Evolutionary conservation across 2,329 filamentous ascomycete species (phyloP), one percentile per base, ranked within the genome.

Genomic region (Colletotrichum abscissum): DNA sequence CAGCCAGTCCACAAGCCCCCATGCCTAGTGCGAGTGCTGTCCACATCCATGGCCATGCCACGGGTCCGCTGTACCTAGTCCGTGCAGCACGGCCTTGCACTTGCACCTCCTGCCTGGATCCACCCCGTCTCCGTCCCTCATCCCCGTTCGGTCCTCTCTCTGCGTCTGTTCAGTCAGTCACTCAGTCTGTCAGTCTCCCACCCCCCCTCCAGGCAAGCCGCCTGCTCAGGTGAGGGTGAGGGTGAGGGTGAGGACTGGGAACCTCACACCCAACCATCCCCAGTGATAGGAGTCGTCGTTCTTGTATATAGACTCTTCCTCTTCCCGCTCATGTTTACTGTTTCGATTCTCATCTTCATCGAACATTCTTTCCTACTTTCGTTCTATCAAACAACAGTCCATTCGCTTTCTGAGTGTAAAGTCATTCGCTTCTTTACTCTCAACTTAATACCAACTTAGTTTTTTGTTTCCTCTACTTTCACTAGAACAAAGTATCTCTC

Each of bases 401-500:
- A 74, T 78, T 79, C 78, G 76, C 81, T 81, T 80, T 77, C 74
- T 72, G 76, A 79, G 81, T 82, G 82, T 85, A 88, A 87, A 87
- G 85, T 86, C 88, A 89, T 86, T 90, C 88, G 86, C 85, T 90
- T 84, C 82, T 86, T 89, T 88, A 67, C 76, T 59, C 75, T 76
- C 78, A 67, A 33, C 70, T 67, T 75, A 73, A 73, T 74, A 74
- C 35, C 62, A 65, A 66, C 69, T 64, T 69, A 69, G 63, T 71
- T 72, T 72, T 63, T 71, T 63, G 26, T 64, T 74, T 64, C 55
- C 54, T 72, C 54, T 72, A 72, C 56, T 12, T 42, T 67, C 33
- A 26, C 58, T 59, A 49, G 63, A 58, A 67, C 70, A 70, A 62
- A 72, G 57, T 63, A 26, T 30, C 62, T 62, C 68, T 42, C 62